Evolutionary conservation across 2,329 filamentous ascomycete genomes (phyloP).

Genomic region (Diaporthe aspalathi): DNA sequence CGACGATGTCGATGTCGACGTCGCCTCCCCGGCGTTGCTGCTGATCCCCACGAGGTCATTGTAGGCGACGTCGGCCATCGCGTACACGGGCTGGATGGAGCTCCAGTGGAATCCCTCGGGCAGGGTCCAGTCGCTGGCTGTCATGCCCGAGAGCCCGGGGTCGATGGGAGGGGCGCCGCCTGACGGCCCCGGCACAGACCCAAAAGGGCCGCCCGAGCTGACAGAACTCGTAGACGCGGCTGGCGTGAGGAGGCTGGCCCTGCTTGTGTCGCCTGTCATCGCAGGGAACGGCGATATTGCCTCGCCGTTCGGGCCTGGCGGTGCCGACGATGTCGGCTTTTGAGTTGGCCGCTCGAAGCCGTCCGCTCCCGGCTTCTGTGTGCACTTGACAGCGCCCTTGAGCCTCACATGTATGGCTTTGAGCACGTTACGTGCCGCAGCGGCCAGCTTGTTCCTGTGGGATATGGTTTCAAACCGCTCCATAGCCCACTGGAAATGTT

Average conservation of each 20-base stretch:
- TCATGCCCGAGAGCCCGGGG: slow-evolving; percentile 9
- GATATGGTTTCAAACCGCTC: slow-evolving; percentile 69
- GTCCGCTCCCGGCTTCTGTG: background rate
- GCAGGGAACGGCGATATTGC: slow-evolving; percentile 22
- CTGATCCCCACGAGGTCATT: slow-evolving; percentile 64
- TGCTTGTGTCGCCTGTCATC: slow-evolving; percentile 32
- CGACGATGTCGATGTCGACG: slow-evolving; percentile 43
- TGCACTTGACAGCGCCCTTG: slow-evolving; percentile 58
- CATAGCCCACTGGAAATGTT: slow-evolving; percentile 70
- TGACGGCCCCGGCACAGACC: slow-evolving; percentile 13
- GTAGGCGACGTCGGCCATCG: slow-evolving; percentile 67
- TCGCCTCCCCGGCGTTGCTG: slow-evolving; percentile 41
- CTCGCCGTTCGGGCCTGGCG: background rate
- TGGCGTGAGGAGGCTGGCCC: slow-evolving; percentile 30
- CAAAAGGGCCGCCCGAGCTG: slow-evolving; percentile 22
- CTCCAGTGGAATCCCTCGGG: slow-evolving; percentile 62
- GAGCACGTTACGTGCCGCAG: slow-evolving; percentile 65
- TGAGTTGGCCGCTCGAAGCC: background rate
- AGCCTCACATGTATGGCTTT: slow-evolving; percentile 66
- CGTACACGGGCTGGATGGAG: slow-evolving; percentile 65
- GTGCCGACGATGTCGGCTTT: background rate
- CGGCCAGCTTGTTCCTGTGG: slow-evolving; percentile 64
- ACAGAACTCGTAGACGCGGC: slow-evolving; percentile 15
- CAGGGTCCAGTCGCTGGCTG: slow-evolving; percentile 52
- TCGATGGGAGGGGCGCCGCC: slow-evolving; percentile 24